phyloP scores from a whole-genome alignment of 176 grass and related monocot species.

The Cenchrus fungigraminus region DNA sequence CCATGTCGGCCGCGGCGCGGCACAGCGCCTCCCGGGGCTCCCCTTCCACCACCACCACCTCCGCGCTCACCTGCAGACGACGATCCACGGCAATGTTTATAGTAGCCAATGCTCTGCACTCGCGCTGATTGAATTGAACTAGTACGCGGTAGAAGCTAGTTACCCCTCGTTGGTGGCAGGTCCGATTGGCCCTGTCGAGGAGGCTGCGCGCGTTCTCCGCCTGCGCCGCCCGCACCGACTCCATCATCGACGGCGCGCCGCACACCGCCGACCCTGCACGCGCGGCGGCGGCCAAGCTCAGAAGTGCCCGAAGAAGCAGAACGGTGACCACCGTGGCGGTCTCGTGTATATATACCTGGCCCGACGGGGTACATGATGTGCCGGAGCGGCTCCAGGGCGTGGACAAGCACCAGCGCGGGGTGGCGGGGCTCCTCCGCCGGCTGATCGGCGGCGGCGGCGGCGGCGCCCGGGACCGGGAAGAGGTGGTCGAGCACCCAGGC shows the following conservation, averaged over 20 bases:
- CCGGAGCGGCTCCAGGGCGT: constrained; percentile 49
- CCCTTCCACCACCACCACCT: constrained; percentile 26
- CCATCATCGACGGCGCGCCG: constrained; percentile 44
- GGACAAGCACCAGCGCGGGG: constrained; percentile 38
- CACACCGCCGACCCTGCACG: constrained; percentile 42
- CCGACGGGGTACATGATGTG: constrained; percentile 55
- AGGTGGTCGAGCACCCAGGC: constrained; percentile 62
- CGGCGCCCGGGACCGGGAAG: neutral
- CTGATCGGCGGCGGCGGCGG: neutral
- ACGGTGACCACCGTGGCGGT: no score
- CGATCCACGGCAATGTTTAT: no score
- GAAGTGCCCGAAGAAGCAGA: no score
- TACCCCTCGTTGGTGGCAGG: constrained; percentile 36
- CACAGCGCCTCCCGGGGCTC: constrained; percentile 55
- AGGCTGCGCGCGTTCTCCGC: constrained; percentile 46
- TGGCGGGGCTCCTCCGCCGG: neutral
- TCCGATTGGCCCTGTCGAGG: constrained; percentile 35
- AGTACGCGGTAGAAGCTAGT: neutral
- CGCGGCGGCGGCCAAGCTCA: neutral
- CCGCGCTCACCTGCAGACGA: constrained; percentile 14
- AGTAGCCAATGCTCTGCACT: neutral
- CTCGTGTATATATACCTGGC: constrained; percentile 21
- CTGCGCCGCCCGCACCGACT: constrained; percentile 49
- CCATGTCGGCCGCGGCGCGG: constrained; percentile 42
- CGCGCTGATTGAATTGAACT: neutral